Conservation (phyloP, 148 eudicot genomes). For the Oxyria digyna region DNA sequence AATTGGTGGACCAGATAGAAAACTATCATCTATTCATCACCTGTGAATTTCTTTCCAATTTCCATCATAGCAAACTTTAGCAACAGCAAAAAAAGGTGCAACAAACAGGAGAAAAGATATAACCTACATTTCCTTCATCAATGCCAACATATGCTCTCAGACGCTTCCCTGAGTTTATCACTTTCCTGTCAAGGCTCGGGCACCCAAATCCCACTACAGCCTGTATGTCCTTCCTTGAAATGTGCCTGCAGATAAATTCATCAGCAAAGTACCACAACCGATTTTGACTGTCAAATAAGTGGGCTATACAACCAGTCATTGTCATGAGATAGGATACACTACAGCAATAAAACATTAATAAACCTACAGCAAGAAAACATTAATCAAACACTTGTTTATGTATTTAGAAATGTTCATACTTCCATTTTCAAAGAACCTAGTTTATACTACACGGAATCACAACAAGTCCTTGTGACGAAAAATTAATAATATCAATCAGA, state of each 20-base stretch:
- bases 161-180: conserved; percentile 61
- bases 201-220: conserved; percentile 44
- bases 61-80: not conserved
- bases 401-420: not conserved
- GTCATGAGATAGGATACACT: not conserved
- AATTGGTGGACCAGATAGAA: not conserved
- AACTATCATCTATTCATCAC: not conserved
- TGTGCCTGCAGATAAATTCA: conserved; percentile 19
- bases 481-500: not conserved
- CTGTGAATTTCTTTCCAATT: not conserved
- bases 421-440: not conserved
- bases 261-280: not conserved
- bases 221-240: conserved; percentile 37
- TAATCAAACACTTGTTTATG: not conserved
- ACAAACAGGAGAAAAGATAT: not conserved
- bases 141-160: conserved; percentile 37
- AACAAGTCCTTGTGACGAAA: not conserved
- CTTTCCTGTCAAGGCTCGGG: conserved; percentile 50
- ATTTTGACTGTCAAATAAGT: not conserved
- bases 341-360: too few species aligned
- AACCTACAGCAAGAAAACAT: not conserved
- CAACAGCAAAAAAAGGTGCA: not conserved
- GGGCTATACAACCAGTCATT: not conserved
- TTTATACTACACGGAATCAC: not conserved
- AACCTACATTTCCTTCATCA: conserved; percentile 51